phyloP scores from a whole-genome alignment of 129 eudicot genomes.

The Arctium minus region DNA sequence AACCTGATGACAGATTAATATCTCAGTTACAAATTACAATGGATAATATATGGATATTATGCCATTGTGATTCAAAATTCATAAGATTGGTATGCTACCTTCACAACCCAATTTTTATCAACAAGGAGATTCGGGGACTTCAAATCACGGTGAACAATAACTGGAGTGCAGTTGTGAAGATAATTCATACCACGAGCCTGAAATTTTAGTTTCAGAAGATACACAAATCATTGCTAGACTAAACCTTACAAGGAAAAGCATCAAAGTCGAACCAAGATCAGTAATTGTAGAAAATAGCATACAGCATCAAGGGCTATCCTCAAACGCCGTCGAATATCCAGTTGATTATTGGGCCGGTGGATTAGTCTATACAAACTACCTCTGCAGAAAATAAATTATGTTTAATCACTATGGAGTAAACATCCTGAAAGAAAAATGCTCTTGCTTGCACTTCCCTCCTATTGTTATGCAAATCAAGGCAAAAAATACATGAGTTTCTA shows the following conservation, averaged over 20 bases:
- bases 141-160: constrained; percentile 91
- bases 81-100: constrained; percentile 43
- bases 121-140: constrained; percentile 95
- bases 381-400: constrained; percentile 46
- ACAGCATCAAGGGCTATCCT: constrained; percentile 96
- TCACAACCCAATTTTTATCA: constrained; percentile 96
- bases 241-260: constrained; percentile 5
- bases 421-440: not conserved
- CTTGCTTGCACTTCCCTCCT: no score
- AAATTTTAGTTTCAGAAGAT: constrained; percentile 7
- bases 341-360: constrained; percentile 87
- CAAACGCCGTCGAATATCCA: constrained; percentile 85
- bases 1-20: constrained; percentile 49
- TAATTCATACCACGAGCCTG: constrained; percentile 99
- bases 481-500: not conserved
- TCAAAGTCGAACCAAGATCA: not conserved
- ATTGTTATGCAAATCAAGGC: not conserved
- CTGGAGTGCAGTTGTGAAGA: constrained; percentile 84
- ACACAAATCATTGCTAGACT: not conserved
- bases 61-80: not conserved
- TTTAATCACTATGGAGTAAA: not conserved
- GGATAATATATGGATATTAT: not conserved
- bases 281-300: constrained; percentile 32
- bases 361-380: constrained; percentile 93
- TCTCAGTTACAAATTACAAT: not conserved